phyloP scores from a whole-genome alignment of 805 yeast genomes.

The Candida tammaniensis region DNA sequence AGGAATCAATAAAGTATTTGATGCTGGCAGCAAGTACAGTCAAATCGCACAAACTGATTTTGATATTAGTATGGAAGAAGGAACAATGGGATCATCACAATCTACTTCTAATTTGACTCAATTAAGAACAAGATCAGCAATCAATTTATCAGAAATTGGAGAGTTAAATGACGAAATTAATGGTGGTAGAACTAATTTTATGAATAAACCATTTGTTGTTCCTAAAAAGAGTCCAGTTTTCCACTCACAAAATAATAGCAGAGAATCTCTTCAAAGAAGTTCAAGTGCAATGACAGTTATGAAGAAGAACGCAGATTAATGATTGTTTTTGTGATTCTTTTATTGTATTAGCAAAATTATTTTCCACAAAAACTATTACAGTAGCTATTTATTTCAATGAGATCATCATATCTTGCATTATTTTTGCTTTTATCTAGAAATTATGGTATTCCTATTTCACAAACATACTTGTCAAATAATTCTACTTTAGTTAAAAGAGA shows the following conservation, averaged over 20 bases:
- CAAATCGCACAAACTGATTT: slow-evolving; percentile 18
- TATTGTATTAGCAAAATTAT: too few species aligned
- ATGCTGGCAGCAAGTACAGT: slow-evolving; percentile 10
- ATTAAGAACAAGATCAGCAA: slow-evolving; percentile 36
- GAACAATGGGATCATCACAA: slow-evolving; percentile 22
- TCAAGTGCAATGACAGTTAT: slow-evolving; percentile 16
- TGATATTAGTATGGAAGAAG: slow-evolving; percentile 33
- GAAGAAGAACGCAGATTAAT: too few species aligned
- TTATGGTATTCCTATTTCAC: too few species aligned
- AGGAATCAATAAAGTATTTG: slow-evolving; percentile 12
- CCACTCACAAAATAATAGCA: slow-evolving; percentile 19
- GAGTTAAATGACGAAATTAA: slow-evolving; percentile 10
- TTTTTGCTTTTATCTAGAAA: too few species aligned
- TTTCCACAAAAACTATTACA: too few species aligned
- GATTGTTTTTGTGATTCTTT: too few species aligned
- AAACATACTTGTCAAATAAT: neutral
- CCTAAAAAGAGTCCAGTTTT: slow-evolving; percentile 22
- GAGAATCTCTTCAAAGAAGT: slow-evolving; percentile 24
- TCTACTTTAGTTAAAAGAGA: slow-evolving; percentile 4
- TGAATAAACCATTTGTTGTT: slow-evolving; percentile 35
- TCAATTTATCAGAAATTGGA: slow-evolving; percentile 21
- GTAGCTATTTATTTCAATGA: too few species aligned
- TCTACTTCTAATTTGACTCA: slow-evolving; percentile 15
- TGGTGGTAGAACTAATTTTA: slow-evolving; percentile 20
- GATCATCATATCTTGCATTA: too few species aligned